Evolutionary conservation across 805 yeast species (phyloP).

Genomic region (Suhomyces vadensis): DNA sequence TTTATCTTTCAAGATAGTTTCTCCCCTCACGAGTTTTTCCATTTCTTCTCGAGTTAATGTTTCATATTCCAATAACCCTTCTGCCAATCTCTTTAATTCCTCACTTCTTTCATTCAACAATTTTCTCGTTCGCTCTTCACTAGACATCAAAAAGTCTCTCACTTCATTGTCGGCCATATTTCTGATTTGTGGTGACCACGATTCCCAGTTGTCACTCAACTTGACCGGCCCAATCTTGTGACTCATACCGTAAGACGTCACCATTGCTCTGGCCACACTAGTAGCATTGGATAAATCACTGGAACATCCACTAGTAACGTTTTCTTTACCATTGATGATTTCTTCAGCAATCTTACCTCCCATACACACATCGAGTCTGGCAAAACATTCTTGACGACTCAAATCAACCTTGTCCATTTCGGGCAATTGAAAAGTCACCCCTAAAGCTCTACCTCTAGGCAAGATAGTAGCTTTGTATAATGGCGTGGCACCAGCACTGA

Average conservation of each 20-base stretch:
- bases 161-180: constrained; percentile 94
- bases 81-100: constrained; percentile 86
- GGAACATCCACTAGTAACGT: constrained; percentile 94
- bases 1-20: constrained; percentile 65
- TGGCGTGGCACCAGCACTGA: constrained; percentile 90
- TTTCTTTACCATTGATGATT: constrained; percentile 82
- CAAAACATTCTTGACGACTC: constrained; percentile 84
- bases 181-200: constrained; percentile 88
- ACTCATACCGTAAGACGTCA: constrained; percentile 95
- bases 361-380: constrained; percentile 95
- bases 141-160: constrained; percentile 65
- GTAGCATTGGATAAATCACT: constrained; percentile 91
- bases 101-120: constrained; percentile 59
- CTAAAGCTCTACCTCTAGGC: constrained; percentile 96
- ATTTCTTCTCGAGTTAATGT: constrained; percentile 90
- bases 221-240: constrained; percentile 90
- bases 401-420: constrained; percentile 97
- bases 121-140: constrained; percentile 78
- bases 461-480: constrained; percentile 94
- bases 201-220: constrained; percentile 87
- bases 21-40: constrained; percentile 81
- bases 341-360: constrained; percentile 99
- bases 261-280: constrained; percentile 93
- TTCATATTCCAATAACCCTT: constrained; percentile 92
- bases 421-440: constrained; percentile 95